Evolutionary conservation across 2,329 filamentous ascomycete species (phyloP), one percentile per base, ranked within the genome.

Genomic region (Fusarium setosum): DNA sequence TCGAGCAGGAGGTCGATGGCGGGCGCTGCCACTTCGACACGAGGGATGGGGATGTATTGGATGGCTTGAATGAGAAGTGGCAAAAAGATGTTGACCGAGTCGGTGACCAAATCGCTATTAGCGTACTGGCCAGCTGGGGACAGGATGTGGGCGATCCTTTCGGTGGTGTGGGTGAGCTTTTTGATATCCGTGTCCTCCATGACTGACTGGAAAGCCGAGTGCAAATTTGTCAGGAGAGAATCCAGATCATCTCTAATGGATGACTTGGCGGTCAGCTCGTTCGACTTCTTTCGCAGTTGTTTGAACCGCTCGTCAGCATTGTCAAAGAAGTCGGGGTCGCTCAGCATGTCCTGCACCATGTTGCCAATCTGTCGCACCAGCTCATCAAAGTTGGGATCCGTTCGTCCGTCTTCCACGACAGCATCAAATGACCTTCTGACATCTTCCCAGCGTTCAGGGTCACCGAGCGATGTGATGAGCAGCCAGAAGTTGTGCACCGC

Each of bases 21-120:
- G 0, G 94, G 94, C 4, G 90, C 91, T 1, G 92, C 91, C 6
- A 97, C 83, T 76, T 97, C 95, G n/a, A 97, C 79, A 5, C 95
- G 90, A 1, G 94, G 94, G 51, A 98, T 96, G 0, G 95, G 95
- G 5, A 98, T 81, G 77, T 93, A 94, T 75, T 97, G 94, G 29
- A 98, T 84, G 3, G 88, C 87, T 67, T 92, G 85, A 57, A 97
- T 86, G 5, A 94, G 73, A 12, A 93, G 80, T 0, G 95, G 95
- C 6, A 96, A 83, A 74, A 97, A 94, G 12, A 95, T 88, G 59
- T 95, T 91, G 68, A 93, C 84, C 4, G 88, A 81, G 74, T 98
- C 95, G 3, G 88, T 84, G 5, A 96, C 79, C 2, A 98, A 83
- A 24, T 93, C 90, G 0, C 83, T 81, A 73, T 94, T 95, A 18